Evolutionary conservation across 257 asterid species (phyloP), one percentile per base, ranked within the genome.

Genomic region (Capsicum baccatum): DNA sequence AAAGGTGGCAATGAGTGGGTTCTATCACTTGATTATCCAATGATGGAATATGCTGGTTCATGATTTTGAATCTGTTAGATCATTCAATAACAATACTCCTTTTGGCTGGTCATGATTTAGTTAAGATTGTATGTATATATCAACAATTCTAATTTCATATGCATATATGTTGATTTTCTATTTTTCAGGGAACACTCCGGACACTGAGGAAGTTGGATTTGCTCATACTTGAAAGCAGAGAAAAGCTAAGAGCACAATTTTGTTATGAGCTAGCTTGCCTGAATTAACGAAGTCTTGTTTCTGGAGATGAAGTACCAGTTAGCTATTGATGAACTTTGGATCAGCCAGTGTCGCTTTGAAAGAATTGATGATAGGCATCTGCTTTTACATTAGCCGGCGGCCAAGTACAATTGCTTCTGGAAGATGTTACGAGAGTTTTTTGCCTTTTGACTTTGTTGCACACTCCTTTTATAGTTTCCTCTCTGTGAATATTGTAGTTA

Each of bases 401-500:
- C 44, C 44, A 39, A 39, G 44, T 26, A 16, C 55, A 69, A 69
- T 69, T 39, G 4, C 78, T 6, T n/a, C 54, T 69, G 33, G 14
- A 69, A 8, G 1, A 69, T 39, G 54, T 69, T 69, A 39, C 4
- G 26, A 69, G 54, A 69, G 33, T 26, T 68, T 68, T 68, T 52
- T 68, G n/a, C 26, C 78, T 14, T 14, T 68, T 4, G 54, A 68
- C 54, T 69, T 16, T 69, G 62, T 56, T 14, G 19, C 19, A 56
- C 19, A 56, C 19, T 14, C 62, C 15, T 56, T 15, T 56, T 8
- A 56, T 15, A 56, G 8, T 56, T 56, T 4, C 60, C 60, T 56
- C 17, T 56, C 17, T 56, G 78, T 68, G 78, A 68, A 68, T 68
- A 68, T 68, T 68, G 54, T 68, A 68, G 78, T 68, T 68, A 26